These are phyloP conservation scores for Pyrenopolyporus hunteri DNA, from an alignment of 495 filamentous ascomycete species.

Conservation along the genomic window DNA sequence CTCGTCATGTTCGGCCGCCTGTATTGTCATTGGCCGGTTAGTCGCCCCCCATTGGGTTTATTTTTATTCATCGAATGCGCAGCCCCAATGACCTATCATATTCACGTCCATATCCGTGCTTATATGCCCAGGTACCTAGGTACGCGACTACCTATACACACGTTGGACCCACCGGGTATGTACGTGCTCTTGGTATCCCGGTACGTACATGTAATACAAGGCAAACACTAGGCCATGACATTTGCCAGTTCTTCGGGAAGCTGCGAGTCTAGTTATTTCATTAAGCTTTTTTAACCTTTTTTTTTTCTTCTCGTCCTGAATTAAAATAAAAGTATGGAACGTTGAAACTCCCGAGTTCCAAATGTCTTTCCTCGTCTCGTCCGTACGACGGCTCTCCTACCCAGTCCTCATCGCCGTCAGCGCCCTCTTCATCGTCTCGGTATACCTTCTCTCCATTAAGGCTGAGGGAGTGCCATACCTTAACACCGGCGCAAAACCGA, in stretches of 20 bases:
- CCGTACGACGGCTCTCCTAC: constrained; percentile 15
- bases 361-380: constrained; percentile 13
- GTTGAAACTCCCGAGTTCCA: not conserved
- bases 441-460: constrained; percentile 19
- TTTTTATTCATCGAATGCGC: no score
- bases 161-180: no score
- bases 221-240: no score
- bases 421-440: constrained; percentile 7
- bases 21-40: no score
- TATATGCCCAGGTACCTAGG: no score
- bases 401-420: constrained; percentile 7
- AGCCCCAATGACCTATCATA: no score
- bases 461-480: constrained; percentile 3
- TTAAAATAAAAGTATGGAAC: constrained; percentile 1
- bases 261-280: not conserved
- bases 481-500: not conserved
- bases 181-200: no score
- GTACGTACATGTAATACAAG: no score
- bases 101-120: no score
- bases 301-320: not conserved
- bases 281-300: not conserved
- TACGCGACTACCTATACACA: no score
- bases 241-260: not conserved
- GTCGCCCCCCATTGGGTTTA: no score
- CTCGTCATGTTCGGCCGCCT: no score